Conservation (phyloP, 768 basidiomycete species). For the Tephrocybe sp. region DNA sequence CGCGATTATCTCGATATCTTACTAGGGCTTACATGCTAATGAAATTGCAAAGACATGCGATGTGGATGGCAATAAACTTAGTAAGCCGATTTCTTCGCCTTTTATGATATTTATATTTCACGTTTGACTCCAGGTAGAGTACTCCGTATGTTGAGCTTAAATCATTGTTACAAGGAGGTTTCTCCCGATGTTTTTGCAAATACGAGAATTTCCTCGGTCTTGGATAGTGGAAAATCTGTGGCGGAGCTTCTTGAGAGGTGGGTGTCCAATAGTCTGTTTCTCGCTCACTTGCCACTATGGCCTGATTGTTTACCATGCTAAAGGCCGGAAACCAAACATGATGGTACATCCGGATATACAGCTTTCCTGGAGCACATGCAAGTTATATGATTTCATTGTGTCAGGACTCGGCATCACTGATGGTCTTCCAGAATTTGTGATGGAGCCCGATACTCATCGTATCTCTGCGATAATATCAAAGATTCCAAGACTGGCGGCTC, state of each 20-base stretch:
- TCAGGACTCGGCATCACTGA: background rate
- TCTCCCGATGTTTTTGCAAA: conserved; percentile 34
- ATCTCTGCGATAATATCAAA: conserved; percentile 25
- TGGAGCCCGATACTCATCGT: conserved; percentile 22
- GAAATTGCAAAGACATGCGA: conserved; percentile 33
- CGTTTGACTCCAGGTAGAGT: conserved; percentile 12
- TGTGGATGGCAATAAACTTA: conserved; percentile 32
- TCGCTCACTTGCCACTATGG: background rate
- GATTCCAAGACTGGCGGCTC: conserved; percentile 22
- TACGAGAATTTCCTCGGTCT: conserved; percentile 31
- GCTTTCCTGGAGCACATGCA: conserved; percentile 27
- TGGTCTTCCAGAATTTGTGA: conserved; percentile 19
- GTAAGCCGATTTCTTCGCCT: conserved; percentile 20
- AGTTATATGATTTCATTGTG: background rate
- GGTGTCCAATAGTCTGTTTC: background rate
- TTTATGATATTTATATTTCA: background rate
- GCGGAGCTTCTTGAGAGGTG: conserved; percentile 25
- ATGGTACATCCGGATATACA: conserved; percentile 25
- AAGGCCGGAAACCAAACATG: conserved; percentile 31
- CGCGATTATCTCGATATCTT: too few relatives aligned
- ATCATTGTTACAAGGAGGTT: conserved; percentile 37
- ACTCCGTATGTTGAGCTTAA: conserved; percentile 31
- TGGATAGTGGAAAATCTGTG: conserved; percentile 30
- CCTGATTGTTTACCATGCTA: background rate
- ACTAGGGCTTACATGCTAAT: conserved; percentile 35